A percentile compares a stretch with the other conserved stretches of the same genome.
phyloP scores from a whole-genome alignment of 2,329 filamentous ascomycete genomes.

The Alternaria ventricosa region DNA sequence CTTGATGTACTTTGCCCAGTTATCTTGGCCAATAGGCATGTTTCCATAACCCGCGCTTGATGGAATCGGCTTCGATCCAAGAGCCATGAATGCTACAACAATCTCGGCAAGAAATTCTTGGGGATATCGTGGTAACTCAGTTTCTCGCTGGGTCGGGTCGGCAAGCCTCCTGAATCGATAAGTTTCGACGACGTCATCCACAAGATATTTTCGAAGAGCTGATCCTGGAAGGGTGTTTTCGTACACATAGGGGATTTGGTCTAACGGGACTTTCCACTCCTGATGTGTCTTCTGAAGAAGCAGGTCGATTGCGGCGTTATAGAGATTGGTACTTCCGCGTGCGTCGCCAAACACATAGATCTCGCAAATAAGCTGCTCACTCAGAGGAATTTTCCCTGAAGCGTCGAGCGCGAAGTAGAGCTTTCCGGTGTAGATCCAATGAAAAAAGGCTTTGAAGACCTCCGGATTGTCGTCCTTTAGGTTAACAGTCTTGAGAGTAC shows the following conservation, averaged over 20 bases:
- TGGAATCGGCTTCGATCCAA: not conserved
- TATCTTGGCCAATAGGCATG: rapidly evolving
- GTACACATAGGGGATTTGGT: too few species aligned
- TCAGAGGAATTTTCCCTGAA: not conserved
- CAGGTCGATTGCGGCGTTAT: not conserved
- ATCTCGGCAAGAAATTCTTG: rapidly evolving
- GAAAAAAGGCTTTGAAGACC: not conserved
- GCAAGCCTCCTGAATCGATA: not conserved
- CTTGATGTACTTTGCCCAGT: not conserved
- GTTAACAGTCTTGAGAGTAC: rapidly evolving
- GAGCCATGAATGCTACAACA: rapidly evolving
- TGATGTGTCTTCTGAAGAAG: not conserved
- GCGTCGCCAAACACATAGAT: not conserved
- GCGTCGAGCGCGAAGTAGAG: not conserved
- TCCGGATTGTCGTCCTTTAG: not conserved
- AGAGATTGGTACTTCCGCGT: rapidly evolving
- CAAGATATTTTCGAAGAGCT: not conserved
- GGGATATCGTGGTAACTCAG: rapidly evolving
- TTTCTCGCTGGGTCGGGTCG: not conserved
- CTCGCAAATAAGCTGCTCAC: rapidly evolving
- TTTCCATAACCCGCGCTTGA: not conserved
- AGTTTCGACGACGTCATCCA: not conserved
- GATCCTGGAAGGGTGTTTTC: not conserved
- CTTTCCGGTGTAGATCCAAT: not conserved
- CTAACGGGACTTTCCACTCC: rapidly evolving